A percentile compares a stretch with the other conserved stretches of the same genome.
phyloP scores from a whole-genome alignment of 2,329 filamentous ascomycete species.

The Trichoderma lentiforme region DNA sequence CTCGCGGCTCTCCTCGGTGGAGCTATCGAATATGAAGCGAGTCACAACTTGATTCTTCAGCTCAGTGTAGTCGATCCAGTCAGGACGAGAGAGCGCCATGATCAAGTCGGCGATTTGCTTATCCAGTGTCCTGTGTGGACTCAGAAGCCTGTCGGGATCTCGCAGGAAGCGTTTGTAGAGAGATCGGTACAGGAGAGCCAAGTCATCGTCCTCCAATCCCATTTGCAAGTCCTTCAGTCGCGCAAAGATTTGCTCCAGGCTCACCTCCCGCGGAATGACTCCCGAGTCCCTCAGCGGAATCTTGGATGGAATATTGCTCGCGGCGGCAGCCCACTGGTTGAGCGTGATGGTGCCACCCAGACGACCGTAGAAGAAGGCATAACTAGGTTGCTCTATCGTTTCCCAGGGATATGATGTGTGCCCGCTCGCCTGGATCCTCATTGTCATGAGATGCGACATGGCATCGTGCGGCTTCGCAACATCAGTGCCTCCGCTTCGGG shows the following conservation, averaged over 20 bases:
- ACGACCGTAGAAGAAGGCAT: slow-evolving; percentile 63
- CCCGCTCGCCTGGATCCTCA: slow-evolving; percentile 45
- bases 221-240: slow-evolving; percentile 57
- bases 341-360: slow-evolving; percentile 68
- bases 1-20: slow-evolving; percentile 50
- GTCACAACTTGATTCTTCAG: slow-evolving; percentile 70
- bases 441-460: slow-evolving; percentile 58
- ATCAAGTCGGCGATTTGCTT: slow-evolving; percentile 72
- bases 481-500: slow-evolving; percentile 44
- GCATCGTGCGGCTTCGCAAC: slow-evolving; percentile 49
- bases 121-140: slow-evolving; percentile 62
- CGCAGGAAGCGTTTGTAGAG: slow-evolving; percentile 67
- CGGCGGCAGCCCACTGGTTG: slow-evolving; percentile 63
- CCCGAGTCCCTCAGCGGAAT: slow-evolving; percentile 59
- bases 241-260: slow-evolving; percentile 54
- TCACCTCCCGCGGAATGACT: slow-evolving; percentile 57
- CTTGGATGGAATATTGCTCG: slow-evolving; percentile 52
- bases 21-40: slow-evolving; percentile 65
- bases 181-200: slow-evolving; percentile 57
- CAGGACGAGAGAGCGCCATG: slow-evolving; percentile 62
- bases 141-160: slow-evolving; percentile 61
- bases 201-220: slow-evolving; percentile 54
- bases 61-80: slow-evolving; percentile 71
- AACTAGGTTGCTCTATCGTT: slow-evolving; percentile 71
- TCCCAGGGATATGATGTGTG: slow-evolving; percentile 58